Conservation (phyloP, 2,329 filamentous ascomycete species). For the Penicillium sp. region DNA sequence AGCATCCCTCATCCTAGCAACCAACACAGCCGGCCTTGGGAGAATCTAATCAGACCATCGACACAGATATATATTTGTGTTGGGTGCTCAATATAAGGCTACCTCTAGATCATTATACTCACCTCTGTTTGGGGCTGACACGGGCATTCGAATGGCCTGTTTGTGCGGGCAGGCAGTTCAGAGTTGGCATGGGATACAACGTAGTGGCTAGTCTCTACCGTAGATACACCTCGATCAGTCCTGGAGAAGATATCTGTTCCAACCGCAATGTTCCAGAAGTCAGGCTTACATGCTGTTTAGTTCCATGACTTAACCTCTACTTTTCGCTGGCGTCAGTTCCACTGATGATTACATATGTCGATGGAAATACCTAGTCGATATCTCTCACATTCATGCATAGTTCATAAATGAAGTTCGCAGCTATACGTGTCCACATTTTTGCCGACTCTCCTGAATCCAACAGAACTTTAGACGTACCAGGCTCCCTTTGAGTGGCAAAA, state of each 20-base stretch:
- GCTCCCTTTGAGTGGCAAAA: neutral
- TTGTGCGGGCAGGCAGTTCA: neutral
- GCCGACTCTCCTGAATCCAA: neutral
- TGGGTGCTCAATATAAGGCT: constrained; percentile 23
- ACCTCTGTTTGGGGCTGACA: neutral
- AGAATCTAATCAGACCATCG: neutral
- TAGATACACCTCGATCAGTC: neutral
- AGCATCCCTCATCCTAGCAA: neutral
- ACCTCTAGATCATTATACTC: neutral
- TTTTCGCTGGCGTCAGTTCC: neutral
- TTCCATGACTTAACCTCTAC: neutral
- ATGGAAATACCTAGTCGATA: neutral
- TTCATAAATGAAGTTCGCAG: neutral
- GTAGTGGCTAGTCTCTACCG: constrained; percentile 4
- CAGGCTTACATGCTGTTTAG: neutral
- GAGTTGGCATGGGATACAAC: constrained; percentile 1
- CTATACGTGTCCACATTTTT: neutral
- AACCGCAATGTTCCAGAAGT: constrained; percentile 1
- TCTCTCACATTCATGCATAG: neutral
- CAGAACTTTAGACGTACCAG: neutral
- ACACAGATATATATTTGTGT: constrained; percentile 9
- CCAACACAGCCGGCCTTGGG: neutral
- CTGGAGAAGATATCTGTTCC: constrained; percentile 1
- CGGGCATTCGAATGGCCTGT: constrained; percentile 1
- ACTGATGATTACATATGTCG: neutral